phyloP scores from a whole-genome alignment of 2,329 filamentous ascomycete genomes.

The Leptographium procerum region DNA sequence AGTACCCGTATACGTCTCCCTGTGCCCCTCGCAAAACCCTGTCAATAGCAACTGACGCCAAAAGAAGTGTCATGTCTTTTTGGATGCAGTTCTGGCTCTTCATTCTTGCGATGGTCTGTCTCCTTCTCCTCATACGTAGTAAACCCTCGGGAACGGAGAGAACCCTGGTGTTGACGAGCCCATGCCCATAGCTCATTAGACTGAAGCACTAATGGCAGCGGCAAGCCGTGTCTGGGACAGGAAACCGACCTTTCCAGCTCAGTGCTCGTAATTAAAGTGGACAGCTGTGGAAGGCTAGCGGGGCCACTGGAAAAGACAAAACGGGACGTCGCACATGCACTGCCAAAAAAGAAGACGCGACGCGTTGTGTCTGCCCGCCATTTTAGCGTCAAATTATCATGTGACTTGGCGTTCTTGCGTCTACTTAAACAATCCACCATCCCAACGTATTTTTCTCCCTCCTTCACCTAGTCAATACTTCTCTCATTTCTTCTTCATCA shows the following conservation, averaged over 20 bases:
- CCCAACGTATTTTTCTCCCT: slow-evolving; percentile 8
- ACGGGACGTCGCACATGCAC: neutral
- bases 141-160: neutral
- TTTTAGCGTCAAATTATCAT: slow-evolving; percentile 10
- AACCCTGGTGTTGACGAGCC: neutral
- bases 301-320: neutral
- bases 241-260: neutral
- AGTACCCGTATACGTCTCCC: neutral
- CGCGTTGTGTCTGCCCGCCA: slow-evolving; percentile 7
- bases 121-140: neutral
- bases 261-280: neutral
- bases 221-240: neutral
- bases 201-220: neutral
- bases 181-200: neutral
- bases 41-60: neutral
- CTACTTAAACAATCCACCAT: slow-evolving; percentile 13
- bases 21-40: no score
- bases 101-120: neutral
- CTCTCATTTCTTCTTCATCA: neutral
- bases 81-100: neutral
- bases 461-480: neutral
- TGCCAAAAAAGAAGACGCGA: slow-evolving; percentile 8
- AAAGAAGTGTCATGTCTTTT: neutral
- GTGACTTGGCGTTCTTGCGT: slow-evolving; percentile 13
- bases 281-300: neutral